These are phyloP conservation scores for Botrytis squamosa DNA, from an alignment of 2,329 filamentous ascomycete genomes.

Conservation along the genomic window DNA sequence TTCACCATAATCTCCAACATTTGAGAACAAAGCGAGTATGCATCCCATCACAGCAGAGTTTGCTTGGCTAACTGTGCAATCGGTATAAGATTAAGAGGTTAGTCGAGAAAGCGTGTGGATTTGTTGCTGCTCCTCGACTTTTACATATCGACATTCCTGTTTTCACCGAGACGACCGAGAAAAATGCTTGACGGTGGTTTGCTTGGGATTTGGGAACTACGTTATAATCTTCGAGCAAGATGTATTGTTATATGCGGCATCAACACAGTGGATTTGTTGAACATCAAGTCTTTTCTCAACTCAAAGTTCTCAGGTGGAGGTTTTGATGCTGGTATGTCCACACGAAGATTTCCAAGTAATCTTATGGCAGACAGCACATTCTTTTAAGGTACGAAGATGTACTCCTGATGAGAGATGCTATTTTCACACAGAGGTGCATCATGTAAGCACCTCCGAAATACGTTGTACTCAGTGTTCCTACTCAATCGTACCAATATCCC, in stretches of 20 bases:
- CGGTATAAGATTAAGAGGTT: no score
- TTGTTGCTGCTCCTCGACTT: not conserved
- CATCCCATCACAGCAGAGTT: not conserved
- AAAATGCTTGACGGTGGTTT: not conserved
- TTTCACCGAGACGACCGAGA: not conserved
- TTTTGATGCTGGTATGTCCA: not conserved
- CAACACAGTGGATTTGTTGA: not conserved
- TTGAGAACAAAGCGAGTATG: not conserved
- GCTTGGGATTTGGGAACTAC: not conserved
- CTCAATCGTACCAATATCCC: not conserved
- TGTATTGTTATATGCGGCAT: not conserved
- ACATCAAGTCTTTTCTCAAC: not conserved
- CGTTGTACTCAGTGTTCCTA: not conserved
- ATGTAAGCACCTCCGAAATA: not conserved
- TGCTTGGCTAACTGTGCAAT: not conserved
- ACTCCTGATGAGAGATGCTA: not conserved
- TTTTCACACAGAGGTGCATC: not conserved
- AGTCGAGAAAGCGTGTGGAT: not conserved
- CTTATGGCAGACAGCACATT: not conserved
- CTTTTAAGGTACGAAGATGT: not conserved
- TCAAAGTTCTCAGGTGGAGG: not conserved
- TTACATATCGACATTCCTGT: no score
- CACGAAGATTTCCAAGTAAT: not conserved
- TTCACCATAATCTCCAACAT: not conserved
- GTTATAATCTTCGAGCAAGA: not conserved